Conservation (phyloP, 768 basidiomycete species). For the Clavulina sp. region DNA sequence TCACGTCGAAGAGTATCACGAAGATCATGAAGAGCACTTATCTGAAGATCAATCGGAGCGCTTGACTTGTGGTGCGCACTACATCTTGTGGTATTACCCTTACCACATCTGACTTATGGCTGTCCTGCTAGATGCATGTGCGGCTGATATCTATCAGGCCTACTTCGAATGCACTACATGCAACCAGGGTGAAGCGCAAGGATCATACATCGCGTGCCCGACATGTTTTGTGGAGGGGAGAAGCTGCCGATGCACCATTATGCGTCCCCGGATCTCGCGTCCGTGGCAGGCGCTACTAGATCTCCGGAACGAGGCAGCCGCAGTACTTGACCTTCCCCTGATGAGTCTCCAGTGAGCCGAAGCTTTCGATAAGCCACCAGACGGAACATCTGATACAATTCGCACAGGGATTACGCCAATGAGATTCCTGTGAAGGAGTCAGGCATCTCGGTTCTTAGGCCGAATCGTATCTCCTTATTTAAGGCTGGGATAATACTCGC, state of each 20-base stretch:
- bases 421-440: too few species aligned
- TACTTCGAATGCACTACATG: conserved; percentile 56
- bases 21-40: conserved; percentile 5
- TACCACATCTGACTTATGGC: neutral
- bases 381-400: neutral
- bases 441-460: neutral
- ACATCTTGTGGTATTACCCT: neutral
- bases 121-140: conserved; percentile 56
- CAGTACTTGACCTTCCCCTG: neutral
- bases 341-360: neutral
- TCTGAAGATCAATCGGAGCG: neutral
- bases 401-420: too few species aligned
- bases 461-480: neutral
- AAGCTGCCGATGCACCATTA: conserved; percentile 41
- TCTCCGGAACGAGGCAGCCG: neutral
- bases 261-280: conserved; percentile 27
- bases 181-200: conserved; percentile 9
- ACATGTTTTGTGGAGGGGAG: conserved; percentile 66
- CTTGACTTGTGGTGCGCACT: neutral
- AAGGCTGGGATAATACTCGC: neutral
- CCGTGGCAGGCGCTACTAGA: neutral
- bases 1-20: conserved; percentile 29
- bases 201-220: conserved; percentile 35
- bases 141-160: conserved; percentile 63
- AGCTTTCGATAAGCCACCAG: neutral